Evolutionary conservation across 768 basidiomycete species (phyloP).

Genomic region (Lentinus tigrinus): DNA sequence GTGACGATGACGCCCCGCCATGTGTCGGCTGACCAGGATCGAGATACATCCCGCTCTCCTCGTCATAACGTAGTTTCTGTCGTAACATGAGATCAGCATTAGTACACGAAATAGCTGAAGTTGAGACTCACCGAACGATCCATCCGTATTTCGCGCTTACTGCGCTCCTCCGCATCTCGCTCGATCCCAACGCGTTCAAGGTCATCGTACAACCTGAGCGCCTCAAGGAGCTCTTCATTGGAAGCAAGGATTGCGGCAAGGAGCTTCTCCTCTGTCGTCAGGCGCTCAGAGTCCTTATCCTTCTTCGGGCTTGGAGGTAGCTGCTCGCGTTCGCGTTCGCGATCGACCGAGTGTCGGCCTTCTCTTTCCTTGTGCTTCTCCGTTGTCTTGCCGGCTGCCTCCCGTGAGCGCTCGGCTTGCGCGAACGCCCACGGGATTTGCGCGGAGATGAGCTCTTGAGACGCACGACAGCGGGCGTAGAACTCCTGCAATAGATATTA

Average conservation of each 20-base stretch:
- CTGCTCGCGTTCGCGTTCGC: conserved; percentile 1
- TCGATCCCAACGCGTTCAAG: conserved; percentile 63
- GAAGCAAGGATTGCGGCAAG: conserved; percentile 72
- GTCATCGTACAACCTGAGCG: conserved; percentile 75
- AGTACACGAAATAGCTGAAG: neutral
- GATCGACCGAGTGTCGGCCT: conserved; percentile 11
- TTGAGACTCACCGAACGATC: conserved; percentile 57
- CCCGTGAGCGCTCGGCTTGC: conserved; percentile 70
- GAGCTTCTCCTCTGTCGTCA: conserved; percentile 73
- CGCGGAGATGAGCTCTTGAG: conserved; percentile 80
- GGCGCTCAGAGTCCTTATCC: conserved; percentile 33
- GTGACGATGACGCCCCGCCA: conserved; percentile 38
- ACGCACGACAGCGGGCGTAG: conserved; percentile 70
- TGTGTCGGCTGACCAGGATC: conserved; percentile 27
- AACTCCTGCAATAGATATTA: conserved; percentile 63
- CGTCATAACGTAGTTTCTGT: conserved; percentile 39
- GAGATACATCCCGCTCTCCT: conserved; percentile 31
- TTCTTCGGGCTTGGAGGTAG: conserved; percentile 15
- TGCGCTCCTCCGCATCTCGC: conserved; percentile 65
- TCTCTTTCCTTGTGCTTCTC: conserved; percentile 5
- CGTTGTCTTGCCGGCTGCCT: conserved; percentile 7
- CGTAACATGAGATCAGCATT: conserved; percentile 2
- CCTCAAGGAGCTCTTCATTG: conserved; percentile 68
- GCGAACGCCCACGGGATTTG: conserved; percentile 93
- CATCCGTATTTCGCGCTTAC: conserved; percentile 64